Evolutionary conservation across 148 eudicot genomes (phyloP).

Genomic region (Camellia lanceoleosa): DNA sequence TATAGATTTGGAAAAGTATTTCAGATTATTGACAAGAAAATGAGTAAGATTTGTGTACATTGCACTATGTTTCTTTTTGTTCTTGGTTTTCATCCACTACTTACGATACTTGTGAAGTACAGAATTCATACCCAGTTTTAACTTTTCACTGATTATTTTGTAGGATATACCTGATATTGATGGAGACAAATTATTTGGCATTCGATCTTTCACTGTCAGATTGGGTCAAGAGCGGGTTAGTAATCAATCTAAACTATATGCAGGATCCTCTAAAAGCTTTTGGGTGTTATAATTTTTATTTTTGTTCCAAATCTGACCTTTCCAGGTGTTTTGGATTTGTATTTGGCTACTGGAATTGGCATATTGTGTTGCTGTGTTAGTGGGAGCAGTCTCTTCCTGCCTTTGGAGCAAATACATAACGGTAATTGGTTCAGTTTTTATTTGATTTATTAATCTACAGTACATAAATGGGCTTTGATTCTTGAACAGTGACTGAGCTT

Average conservation of each 20-base stretch:
- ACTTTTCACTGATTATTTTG: conserved; percentile 17
- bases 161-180: conserved; percentile 99
- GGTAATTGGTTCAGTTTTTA: conserved; percentile 34
- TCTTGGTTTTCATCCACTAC: background rate
- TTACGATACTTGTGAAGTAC: background rate
- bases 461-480: background rate
- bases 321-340: conserved; percentile 97
- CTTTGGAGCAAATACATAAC: conserved; percentile 82
- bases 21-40: background rate
- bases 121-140: background rate
- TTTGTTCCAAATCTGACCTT: conserved; percentile 5
- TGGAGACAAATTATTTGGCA: conserved; percentile 93
- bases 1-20: background rate
- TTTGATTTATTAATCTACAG: background rate
- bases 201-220: conserved; percentile 84
- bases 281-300: background rate
- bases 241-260: background rate
- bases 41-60: background rate
- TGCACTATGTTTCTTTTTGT: background rate
- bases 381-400: conserved; percentile 72
- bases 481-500: background rate
- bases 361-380: conserved; percentile 78
- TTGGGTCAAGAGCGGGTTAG: conserved; percentile 93
- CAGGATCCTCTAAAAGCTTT: conserved; percentile 15
- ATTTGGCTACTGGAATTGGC: conserved; percentile 86